A percentile compares a stretch with the other conserved stretches of the same genome.
Conservation (phyloP, 2,329 filamentous ascomycete species). For the Fusarium caatingaense region DNA sequence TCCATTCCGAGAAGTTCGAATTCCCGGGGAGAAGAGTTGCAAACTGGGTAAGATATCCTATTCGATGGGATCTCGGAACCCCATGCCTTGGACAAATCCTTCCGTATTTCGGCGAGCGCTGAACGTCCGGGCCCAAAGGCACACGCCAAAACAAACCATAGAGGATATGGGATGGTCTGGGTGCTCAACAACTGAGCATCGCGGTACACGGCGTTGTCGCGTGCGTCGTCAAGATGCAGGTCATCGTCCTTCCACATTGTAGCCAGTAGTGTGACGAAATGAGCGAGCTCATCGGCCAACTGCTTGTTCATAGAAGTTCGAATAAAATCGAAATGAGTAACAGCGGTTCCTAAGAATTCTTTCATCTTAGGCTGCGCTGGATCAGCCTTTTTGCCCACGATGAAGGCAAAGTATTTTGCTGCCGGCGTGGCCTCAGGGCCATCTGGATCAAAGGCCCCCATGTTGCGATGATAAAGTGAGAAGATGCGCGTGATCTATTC, state of each 20-base stretch:
- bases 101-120: background rate
- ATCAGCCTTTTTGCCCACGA: no score
- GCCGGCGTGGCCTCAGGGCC: fast-evolving
- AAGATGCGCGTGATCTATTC: background rate
- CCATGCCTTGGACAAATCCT: background rate
- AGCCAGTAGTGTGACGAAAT: no score
- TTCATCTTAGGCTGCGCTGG: no score
- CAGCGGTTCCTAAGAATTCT: fast-evolving
- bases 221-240: background rate
- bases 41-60: fast-evolving
- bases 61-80: background rate
- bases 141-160: background rate
- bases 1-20: background rate
- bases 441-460: fast-evolving
- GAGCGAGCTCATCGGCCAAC: background rate
- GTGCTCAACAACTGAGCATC: fast-evolving
- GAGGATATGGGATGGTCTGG: background rate
- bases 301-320: background rate
- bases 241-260: no score
- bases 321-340: no score
- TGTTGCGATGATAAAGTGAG: fast-evolving
- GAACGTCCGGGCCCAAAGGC: background rate
- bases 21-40: background rate
- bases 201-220: background rate
- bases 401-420: no score